These are phyloP conservation scores for Capsicum chinense DNA, from an alignment of 257 asterid species.

Conservation along the genomic window DNA sequence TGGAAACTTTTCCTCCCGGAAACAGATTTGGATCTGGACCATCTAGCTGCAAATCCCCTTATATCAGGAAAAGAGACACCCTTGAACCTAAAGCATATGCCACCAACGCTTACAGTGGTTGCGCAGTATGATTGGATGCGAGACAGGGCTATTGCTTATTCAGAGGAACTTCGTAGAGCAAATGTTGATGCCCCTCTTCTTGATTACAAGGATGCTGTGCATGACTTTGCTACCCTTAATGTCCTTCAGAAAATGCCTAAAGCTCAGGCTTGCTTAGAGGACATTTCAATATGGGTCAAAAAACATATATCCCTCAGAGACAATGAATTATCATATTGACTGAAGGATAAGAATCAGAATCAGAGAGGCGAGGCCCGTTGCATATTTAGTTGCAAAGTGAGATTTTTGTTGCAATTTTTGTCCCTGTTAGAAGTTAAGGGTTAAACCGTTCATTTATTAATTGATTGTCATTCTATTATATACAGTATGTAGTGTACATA, in stretches of 20 bases:
- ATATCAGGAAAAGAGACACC: too few relatives aligned
- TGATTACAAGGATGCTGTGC: constrained; percentile 78
- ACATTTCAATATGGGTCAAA: constrained; percentile 82
- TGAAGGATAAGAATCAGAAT: not conserved
- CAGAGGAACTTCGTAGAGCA: constrained; percentile 40
- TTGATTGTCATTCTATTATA: not conserved
- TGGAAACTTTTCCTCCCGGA: constrained; percentile 82
- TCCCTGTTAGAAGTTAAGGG: not conserved
- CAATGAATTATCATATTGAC: constrained; percentile 73
- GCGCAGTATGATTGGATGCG: too few relatives aligned
- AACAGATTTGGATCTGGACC: constrained; percentile 62
- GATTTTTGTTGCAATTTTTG: constrained; percentile 10
- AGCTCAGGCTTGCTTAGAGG: constrained; percentile 82
- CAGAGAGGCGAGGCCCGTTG: not conserved
- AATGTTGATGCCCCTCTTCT: constrained; percentile 80
- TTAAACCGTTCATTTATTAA: not conserved
- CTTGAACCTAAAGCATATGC: too few relatives aligned
- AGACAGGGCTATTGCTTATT: too few relatives aligned
- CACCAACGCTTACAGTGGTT: too few relatives aligned
- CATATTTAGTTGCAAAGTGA: not conserved
- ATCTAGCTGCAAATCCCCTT: constrained; percentile 59
- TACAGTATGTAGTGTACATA: not conserved
- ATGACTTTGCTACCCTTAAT: constrained; percentile 81
- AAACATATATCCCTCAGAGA: constrained; percentile 84
- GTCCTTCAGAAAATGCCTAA: constrained; percentile 67